phyloP scores from a whole-genome alignment of 768 basidiomycete species.

The Leccinum barrowsii region DNA sequence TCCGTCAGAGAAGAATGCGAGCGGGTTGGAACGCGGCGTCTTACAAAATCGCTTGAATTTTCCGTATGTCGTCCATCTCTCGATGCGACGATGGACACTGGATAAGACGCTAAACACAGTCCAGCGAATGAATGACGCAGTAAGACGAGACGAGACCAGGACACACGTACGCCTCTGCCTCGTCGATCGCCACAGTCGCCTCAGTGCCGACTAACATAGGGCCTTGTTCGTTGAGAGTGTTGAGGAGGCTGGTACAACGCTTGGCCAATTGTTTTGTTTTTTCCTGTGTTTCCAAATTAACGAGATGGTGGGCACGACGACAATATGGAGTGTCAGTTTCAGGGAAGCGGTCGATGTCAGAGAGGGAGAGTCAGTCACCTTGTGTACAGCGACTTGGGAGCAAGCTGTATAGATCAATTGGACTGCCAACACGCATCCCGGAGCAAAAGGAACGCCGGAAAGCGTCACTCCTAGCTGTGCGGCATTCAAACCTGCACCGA shows the following conservation, averaged over 20 bases:
- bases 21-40: constrained; percentile 7
- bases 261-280: constrained; percentile 42
- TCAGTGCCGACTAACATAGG: constrained; percentile 39
- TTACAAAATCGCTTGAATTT: constrained; percentile 39
- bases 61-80: constrained; percentile 38
- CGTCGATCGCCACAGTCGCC: constrained; percentile 38
- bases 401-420: constrained; percentile 45
- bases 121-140: background rate
- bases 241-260: constrained; percentile 40
- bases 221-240: constrained; percentile 39
- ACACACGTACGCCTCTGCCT: constrained; percentile 41
- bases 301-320: background rate
- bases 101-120: constrained; percentile 36
- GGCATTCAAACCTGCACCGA: constrained; percentile 23
- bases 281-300: constrained; percentile 29
- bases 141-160: background rate
- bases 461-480: constrained; percentile 44
- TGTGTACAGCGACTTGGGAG: constrained; percentile 44
- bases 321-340: background rate
- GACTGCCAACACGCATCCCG: constrained; percentile 40
- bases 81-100: constrained; percentile 37
- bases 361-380: constrained; percentile 33
- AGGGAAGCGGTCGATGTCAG: background rate
- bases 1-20: constrained; percentile 2
- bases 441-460: constrained; percentile 44